These are phyloP conservation scores for Boletus insuetus DNA, from an alignment of 768 basidiomycete genomes.

Conservation along the genomic window DNA sequence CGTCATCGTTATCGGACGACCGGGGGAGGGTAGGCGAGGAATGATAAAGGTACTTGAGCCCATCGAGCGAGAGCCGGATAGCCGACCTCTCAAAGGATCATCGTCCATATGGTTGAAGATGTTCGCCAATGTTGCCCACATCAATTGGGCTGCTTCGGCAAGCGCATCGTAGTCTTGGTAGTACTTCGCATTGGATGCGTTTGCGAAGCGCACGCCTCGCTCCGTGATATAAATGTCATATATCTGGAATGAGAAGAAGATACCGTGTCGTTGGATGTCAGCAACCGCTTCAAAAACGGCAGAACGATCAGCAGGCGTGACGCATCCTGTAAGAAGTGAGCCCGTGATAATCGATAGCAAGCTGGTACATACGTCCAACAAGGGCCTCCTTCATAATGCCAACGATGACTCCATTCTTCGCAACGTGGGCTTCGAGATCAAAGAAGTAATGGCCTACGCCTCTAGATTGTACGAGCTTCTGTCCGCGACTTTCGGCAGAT, in stretches of 20 bases:
- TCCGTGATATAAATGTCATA: slow-evolving; percentile 31
- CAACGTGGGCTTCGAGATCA: slow-evolving; percentile 28
- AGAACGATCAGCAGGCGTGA: slow-evolving; percentile 24
- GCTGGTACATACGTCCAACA: slow-evolving; percentile 24
- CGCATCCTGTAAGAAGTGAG: slow-evolving; percentile 18
- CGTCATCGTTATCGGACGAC: slow-evolving; percentile 14
- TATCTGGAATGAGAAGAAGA: slow-evolving; percentile 16
- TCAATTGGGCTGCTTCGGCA: slow-evolving; percentile 15
- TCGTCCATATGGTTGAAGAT: slow-evolving; percentile 20
- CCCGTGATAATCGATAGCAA: neutral
- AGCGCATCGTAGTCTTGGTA: slow-evolving; percentile 26
- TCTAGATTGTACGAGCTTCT: slow-evolving; percentile 29
- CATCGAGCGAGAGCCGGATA: slow-evolving; percentile 3
- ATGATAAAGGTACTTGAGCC: slow-evolving; percentile 16
- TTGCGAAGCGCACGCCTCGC: slow-evolving; percentile 28
- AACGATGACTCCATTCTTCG: slow-evolving; percentile 28
- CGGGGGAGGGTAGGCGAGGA: slow-evolving; percentile 27
- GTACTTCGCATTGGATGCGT: slow-evolving; percentile 15
- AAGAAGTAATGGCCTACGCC: slow-evolving; percentile 30
- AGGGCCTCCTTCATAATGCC: slow-evolving; percentile 31
- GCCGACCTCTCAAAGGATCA: neutral
- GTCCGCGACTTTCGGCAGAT: slow-evolving; percentile 27
- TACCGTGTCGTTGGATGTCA: slow-evolving; percentile 31
- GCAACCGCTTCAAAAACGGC: slow-evolving; percentile 30
- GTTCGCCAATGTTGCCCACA: slow-evolving; percentile 17